These are phyloP conservation scores for Hibiscus trionum DNA, from an alignment of 345 rosid genomes.

Conservation along the genomic window DNA sequence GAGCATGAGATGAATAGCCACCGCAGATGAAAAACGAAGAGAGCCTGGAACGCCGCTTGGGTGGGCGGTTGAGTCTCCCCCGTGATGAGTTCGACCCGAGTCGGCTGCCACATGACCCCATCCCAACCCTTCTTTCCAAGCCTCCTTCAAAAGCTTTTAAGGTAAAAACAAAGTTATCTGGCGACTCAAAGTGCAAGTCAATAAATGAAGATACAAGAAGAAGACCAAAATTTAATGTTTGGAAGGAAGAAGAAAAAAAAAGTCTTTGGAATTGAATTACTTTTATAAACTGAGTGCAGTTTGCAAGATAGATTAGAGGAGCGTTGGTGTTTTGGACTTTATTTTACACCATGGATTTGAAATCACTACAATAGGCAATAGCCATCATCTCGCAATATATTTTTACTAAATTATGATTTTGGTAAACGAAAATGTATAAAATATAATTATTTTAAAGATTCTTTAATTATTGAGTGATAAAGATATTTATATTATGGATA, in stretches of 20 bases:
- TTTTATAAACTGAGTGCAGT: neutral
- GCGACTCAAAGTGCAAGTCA: too few species aligned
- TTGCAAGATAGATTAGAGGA: neutral
- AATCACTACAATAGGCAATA: too few species aligned
- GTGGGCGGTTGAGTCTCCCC: conserved; percentile 27
- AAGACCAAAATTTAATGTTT: neutral
- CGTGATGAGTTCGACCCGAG: conserved; percentile 24
- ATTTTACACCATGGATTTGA: neutral
- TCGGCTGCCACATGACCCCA: conserved; percentile 51
- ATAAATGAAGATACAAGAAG: neutral
- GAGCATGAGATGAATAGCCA: conserved; percentile 29
- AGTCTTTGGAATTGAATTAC: neutral
- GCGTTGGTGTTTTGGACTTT: neutral
- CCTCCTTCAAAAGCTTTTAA: neutral
- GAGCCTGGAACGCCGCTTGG: conserved; percentile 17
- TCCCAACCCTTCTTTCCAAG: neutral
- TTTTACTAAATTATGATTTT: too few species aligned
- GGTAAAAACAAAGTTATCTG: neutral
- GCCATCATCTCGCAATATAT: too few species aligned
- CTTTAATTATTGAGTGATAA: too few species aligned
- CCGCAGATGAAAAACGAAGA: conserved; percentile 45
- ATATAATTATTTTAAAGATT: too few species aligned
- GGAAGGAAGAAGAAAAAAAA: neutral
- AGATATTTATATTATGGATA: too few species aligned
- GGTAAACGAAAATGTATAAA: too few species aligned